Evolutionary conservation across 1,139 yeast genomes (phyloP).

Genomic region (Pneumocystis wakefieldiae): DNA sequence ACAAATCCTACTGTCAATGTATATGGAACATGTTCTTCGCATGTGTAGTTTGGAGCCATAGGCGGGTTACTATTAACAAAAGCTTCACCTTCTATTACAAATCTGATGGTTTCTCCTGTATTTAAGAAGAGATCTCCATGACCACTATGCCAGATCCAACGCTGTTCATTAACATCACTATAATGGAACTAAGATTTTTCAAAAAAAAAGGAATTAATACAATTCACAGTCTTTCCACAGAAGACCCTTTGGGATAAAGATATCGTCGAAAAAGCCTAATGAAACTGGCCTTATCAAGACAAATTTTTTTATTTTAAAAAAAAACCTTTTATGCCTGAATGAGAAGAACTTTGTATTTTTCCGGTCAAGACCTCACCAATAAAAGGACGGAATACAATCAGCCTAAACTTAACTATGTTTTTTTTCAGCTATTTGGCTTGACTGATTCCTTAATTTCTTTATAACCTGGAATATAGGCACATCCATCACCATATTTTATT

Average conservation of each 20-base stretch:
- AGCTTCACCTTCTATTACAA: conserved; percentile 76
- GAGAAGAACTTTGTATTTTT: conserved; percentile 76
- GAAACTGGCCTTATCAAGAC: conserved; percentile 28
- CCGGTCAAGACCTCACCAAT: conserved; percentile 90
- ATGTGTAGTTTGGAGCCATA: conserved; percentile 1
- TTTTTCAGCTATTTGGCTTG: conserved; percentile 1
- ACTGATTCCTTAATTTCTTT: neutral
- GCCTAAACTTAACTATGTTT: conserved; percentile 42
- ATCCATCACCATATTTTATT: conserved; percentile 92
- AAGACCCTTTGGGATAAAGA: conserved; percentile 68
- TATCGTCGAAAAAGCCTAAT: conserved; percentile 81
- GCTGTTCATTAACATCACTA: conserved; percentile 44
- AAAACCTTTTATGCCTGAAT: conserved; percentile 62
- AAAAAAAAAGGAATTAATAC: conserved; percentile 15
- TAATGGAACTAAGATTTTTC: neutral
- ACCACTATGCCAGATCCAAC: conserved; percentile 75
- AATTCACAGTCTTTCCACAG: conserved; percentile 67
- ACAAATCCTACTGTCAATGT: conserved; percentile 14
- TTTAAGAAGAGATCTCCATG: conserved; percentile 71
- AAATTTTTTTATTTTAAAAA: neutral
- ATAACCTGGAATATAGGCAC: conserved; percentile 48
- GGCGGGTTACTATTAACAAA: conserved; percentile 59
- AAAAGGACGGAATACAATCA: conserved; percentile 81
- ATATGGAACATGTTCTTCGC: conserved; percentile 6
- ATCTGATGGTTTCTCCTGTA: conserved; percentile 76